Evolutionary conservation across 1,284 basidiomycete species (phyloP).

Genomic region (Ceratobasidium sp.): DNA sequence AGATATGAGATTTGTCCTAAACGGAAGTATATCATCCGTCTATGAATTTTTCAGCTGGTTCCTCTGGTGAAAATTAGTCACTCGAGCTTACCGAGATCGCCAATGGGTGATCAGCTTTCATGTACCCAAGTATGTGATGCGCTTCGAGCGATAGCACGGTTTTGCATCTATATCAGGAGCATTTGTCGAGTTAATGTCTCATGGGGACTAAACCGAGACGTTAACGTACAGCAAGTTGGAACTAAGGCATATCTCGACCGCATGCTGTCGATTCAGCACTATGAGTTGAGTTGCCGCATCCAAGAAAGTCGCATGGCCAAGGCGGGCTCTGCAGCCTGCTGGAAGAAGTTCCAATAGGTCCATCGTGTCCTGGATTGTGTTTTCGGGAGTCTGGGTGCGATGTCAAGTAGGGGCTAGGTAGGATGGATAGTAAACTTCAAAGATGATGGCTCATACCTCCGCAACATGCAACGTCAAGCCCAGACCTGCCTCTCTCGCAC

Average conservation of each 20-base stretch:
- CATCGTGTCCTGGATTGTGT: slow-evolving; percentile 66
- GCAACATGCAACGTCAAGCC: slow-evolving; percentile 81
- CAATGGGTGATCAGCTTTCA: slow-evolving; percentile 69
- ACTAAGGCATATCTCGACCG: slow-evolving; percentile 80
- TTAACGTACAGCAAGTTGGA: slow-evolving; percentile 75
- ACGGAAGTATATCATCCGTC: slow-evolving; percentile 84
- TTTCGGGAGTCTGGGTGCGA: slow-evolving; percentile 59
- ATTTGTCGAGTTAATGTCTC: neutral
- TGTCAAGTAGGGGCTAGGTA: too few relatives aligned
- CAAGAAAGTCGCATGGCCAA: slow-evolving; percentile 85
- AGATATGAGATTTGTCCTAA: slow-evolving; percentile 71
- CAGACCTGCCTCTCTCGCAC: slow-evolving; percentile 65
- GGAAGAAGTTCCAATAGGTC: slow-evolving; percentile 67
- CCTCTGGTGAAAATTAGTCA: neutral
- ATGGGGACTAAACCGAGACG: neutral
- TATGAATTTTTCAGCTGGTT: slow-evolving; percentile 47
- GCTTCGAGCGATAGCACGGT: slow-evolving; percentile 67
- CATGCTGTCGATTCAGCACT: slow-evolving; percentile 66
- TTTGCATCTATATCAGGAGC: slow-evolving; percentile 61
- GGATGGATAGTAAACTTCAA: too few relatives aligned
- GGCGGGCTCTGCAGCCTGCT: slow-evolving; percentile 49
- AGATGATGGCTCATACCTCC: slow-evolving; percentile 65
- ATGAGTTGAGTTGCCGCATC: slow-evolving; percentile 63
- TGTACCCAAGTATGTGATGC: slow-evolving; percentile 75
- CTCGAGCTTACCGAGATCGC: slow-evolving; percentile 70